Evolutionary conservation across 2,329 filamentous ascomycete species (phyloP).

Genomic region (Cytospora paraplurivora): DNA sequence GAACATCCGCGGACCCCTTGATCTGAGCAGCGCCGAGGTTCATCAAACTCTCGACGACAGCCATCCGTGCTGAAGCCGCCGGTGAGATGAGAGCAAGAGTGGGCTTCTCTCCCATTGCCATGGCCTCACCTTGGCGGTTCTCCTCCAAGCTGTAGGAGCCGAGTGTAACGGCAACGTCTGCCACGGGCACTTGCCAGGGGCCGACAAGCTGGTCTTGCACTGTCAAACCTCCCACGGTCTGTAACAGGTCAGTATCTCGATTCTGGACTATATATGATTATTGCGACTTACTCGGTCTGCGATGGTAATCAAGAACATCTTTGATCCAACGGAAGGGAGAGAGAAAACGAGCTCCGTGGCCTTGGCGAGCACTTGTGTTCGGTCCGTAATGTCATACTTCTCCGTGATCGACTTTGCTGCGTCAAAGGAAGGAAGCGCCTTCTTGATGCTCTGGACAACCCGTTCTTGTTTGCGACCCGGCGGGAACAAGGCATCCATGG

Average conservation of each 20-base stretch:
- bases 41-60: constrained; percentile 89
- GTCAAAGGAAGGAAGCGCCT: constrained; percentile 72
- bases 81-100: constrained; percentile 86
- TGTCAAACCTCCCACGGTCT: constrained; percentile 82
- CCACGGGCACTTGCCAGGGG: constrained; percentile 91
- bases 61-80: constrained; percentile 91
- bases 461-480: constrained; percentile 81
- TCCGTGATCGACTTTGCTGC: constrained; percentile 65
- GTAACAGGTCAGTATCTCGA: constrained; percentile 1
- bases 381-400: constrained; percentile 50
- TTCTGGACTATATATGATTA: not conserved
- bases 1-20: constrained; percentile 41
- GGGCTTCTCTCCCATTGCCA: constrained; percentile 95
- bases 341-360: constrained; percentile 81
- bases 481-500: constrained; percentile 86
- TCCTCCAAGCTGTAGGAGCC: constrained; percentile 70
- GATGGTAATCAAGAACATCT: constrained; percentile 96
- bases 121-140: constrained; percentile 85
- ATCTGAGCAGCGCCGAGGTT: constrained; percentile 81
- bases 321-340: constrained; percentile 90
- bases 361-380: constrained; percentile 44
- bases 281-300: constrained; percentile 63
- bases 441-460: constrained; percentile 69
- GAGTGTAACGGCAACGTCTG: constrained; percentile 90
- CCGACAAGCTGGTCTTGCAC: constrained; percentile 94